Base-by-base conservation (phyloP, 1,139 yeast genomes). In the Yamadazyma conglobata region DNA sequence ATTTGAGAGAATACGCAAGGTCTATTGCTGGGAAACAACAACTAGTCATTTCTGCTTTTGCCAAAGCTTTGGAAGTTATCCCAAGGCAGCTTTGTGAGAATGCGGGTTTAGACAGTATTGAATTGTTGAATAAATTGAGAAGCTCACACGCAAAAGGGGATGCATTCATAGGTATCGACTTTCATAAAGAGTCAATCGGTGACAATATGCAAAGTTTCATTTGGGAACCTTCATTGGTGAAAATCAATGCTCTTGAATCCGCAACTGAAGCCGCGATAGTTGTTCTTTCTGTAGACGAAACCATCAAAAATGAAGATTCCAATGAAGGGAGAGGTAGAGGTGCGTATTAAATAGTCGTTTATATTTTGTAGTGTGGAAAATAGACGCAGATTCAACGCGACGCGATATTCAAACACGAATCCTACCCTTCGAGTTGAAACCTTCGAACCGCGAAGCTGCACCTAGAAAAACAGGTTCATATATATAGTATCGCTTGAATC, bases 221-320 rank as follows among this genome's bases (percentile, higher is more conserved):
- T 39, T 91, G 99, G 99, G 99, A 91, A 59, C 99, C 99, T 4
- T 81, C 96, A 22, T 73, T 91, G 49, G 95, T 91, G 32, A 91
- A 91, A 64, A 76, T 79, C 42, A 93, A 91, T 56, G 96, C 98
- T n/a, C 65, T 93, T 40, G 83, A 79, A 53, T 81, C 94, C 46
- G 98, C 99, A 15, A 83, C 96, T n/a, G 99, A 91, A 58, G 98
- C 98, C 22, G 95, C 97, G 6, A 82, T 87, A 38, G 68, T 91
- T 51, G 85, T 91, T 47, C 72, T 91, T 44, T 81, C 94, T 12
- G 95, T 91, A 34, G 99, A 91, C 58, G 98, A 91, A 66, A 91
- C 98, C 11, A 88, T 91, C 46, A 85, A 75, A 54, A 87, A 85
- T 53, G 82, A 86, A 33, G 73, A 73, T 26, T 71, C 76, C 25